A percentile compares a stretch with the other conserved stretches of the same genome.
These are phyloP conservation scores for Tolypocladium nubicola DNA, from an alignment of 2,329 filamentous ascomycete species.

Conservation along the genomic window DNA sequence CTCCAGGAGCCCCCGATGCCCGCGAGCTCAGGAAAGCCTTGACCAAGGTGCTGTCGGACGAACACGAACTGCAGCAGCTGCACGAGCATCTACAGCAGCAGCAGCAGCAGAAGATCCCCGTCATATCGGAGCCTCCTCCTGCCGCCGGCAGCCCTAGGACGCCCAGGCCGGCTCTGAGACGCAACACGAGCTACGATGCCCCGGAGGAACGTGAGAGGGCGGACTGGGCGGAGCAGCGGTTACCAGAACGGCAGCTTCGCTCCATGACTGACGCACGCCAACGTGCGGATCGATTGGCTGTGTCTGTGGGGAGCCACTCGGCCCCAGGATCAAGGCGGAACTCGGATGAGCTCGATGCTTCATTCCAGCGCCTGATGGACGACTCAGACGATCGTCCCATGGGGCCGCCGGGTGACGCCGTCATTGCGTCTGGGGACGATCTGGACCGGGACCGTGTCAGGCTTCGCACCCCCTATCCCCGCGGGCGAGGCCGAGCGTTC, in stretches of 20 bases:
- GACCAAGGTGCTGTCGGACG: constrained; percentile 25
- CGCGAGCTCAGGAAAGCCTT: constrained; percentile 26
- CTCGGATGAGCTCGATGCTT: constrained; percentile 18
- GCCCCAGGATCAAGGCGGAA: constrained; percentile 24
- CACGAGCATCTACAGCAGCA: background rate
- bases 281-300: constrained; percentile 26
- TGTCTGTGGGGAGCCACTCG: constrained; percentile 27
- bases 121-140: background rate
- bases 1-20: constrained; percentile 25
- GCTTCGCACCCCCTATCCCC: constrained; percentile 14
- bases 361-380: constrained; percentile 21
- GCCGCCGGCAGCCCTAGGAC: constrained; percentile 6
- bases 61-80: constrained; percentile 12
- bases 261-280: constrained; percentile 29
- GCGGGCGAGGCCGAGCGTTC: constrained; percentile 9
- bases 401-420: constrained; percentile 8
- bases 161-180: constrained; percentile 27
- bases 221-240: constrained; percentile 25
- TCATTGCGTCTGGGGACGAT: constrained; percentile 1
- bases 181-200: constrained; percentile 31
- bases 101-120: background rate
- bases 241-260: constrained; percentile 25
- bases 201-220: constrained; percentile 28
- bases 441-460: constrained; percentile 6
- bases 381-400: constrained; percentile 16